phyloP scores from a whole-genome alignment of 1,284 basidiomycete genomes.

The Quambalaria eucalypti region DNA sequence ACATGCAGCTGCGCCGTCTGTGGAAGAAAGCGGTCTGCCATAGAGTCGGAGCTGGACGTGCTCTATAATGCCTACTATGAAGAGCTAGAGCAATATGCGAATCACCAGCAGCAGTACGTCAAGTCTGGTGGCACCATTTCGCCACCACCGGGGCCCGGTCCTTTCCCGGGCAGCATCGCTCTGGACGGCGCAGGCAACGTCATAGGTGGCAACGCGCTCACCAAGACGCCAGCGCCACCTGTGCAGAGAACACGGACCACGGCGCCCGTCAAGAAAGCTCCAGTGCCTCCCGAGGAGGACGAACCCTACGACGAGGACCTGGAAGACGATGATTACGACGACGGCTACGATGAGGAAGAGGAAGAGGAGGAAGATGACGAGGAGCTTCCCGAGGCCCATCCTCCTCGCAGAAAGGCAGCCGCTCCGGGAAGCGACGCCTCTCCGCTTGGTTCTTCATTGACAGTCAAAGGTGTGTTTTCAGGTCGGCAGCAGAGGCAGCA shows the following conservation, averaged over 20 bases:
- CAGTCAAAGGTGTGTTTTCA: conserved; percentile 71
- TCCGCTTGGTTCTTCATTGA: conserved; percentile 66
- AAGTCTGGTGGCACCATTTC: conserved; percentile 73
- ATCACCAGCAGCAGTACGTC: conserved; percentile 87
- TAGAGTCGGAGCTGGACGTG: conserved; percentile 97
- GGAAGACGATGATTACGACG: conserved; percentile 37
- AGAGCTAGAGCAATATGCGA: conserved; percentile 96
- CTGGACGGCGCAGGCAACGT: conserved; percentile 74
- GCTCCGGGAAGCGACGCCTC: conserved; percentile 58
- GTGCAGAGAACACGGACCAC: conserved; percentile 14
- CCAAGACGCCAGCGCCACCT: conserved; percentile 12
- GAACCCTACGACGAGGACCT: conserved; percentile 36
- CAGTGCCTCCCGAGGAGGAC: conserved; percentile 9
- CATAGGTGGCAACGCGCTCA: conserved; percentile 59
- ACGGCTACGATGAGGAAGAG: conserved; percentile 58
- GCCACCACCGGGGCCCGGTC: conserved; percentile 87
- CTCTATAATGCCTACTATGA: conserved; percentile 99
- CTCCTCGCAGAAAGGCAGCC: conserved; percentile 7
- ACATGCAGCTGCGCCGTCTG: conserved; percentile 92
- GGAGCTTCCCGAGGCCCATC: conserved; percentile 11
- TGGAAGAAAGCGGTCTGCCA: conserved; percentile 89
- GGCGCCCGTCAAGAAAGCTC: conserved; percentile 8
- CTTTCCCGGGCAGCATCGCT: conserved; percentile 94
- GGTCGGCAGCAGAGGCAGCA: background rate
- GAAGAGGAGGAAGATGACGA: conserved; percentile 45